These are phyloP conservation scores for Fonsecaea erecta DNA, from an alignment of 2,329 filamentous ascomycete genomes.

Conservation along the genomic window DNA sequence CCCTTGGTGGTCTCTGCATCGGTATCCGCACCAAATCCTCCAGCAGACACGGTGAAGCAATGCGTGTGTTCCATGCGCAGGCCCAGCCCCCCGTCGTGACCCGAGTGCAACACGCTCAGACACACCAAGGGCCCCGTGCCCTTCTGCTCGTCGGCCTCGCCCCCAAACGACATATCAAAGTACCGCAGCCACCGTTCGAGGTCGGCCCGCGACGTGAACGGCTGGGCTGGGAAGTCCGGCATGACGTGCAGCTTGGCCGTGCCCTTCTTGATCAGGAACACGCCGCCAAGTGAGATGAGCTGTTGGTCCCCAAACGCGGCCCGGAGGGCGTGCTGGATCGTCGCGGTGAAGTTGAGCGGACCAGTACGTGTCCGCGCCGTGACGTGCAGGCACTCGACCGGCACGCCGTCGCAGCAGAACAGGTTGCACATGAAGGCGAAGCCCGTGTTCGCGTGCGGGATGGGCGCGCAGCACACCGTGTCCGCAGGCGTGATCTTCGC, in stretches of 20 bases:
- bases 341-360: conserved; percentile 43
- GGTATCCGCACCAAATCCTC: neutral
- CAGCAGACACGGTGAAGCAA: conserved; percentile 43
- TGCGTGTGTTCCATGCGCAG: conserved; percentile 57
- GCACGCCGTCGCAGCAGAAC: conserved; percentile 45
- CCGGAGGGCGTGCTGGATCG: conserved; percentile 41
- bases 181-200: conserved; percentile 49
- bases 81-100: conserved; percentile 46
- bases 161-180: conserved; percentile 39
- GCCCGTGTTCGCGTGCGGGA: conserved; percentile 36
- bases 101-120: conserved; percentile 50
- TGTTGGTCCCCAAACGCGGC: conserved; percentile 42
- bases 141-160: conserved; percentile 25
- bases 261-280: conserved; percentile 48
- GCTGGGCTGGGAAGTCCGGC: conserved; percentile 49
- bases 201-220: conserved; percentile 41
- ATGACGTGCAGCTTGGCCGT: conserved; percentile 51
- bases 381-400: conserved; percentile 47
- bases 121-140: conserved; percentile 44
- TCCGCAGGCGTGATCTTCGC: conserved; percentile 34
- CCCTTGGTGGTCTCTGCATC: conserved; percentile 38
- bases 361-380: conserved; percentile 42
- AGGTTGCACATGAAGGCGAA: conserved; percentile 53
- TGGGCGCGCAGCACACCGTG: conserved; percentile 35
- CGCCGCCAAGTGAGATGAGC: conserved; percentile 49